Base-by-base conservation (phyloP, 345 rosid genomes). In the Psidium guajava region DNA sequence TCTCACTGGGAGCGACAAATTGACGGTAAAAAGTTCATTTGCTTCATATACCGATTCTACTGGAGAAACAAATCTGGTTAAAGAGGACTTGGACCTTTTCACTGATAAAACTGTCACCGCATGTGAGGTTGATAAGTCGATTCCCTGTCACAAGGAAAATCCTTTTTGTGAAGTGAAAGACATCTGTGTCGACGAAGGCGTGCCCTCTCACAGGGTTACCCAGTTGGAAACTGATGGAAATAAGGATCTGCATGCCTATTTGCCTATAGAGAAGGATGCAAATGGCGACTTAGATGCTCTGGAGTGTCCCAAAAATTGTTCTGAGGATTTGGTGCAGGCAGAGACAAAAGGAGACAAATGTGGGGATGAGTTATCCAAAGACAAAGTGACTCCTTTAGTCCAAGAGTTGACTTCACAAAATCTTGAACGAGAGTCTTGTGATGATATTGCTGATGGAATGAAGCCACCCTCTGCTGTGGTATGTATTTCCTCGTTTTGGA, bases 121-220 rank as follows among this genome's bases (percentile, higher is more conserved):
- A 47, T 89, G 91, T 75, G 94, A 93, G 58, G 24, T 93, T 69
- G 94, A 95, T 6, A 95, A 95, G 89, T 88, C 94, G 75, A 88
- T 90, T 24, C 94, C 93, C 82, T 93, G 97, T 86, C 92, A 88
- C 89, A 90, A 92, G 85, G 98, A 91, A 87, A 91, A 86, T 54
- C 81, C 91, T 58, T 92, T 85, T 83, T 91, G 91, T 88, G 94
- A 91, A 5, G 91, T 96, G 54, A 96, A 93, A 90, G 98, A 95
- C 84, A 95, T 97, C 47, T 93, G 98, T 14, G 74, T 96, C 4
- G 98, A 97, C 55, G 94, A 96, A 86, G 98, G 94, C 36, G 87
- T 93, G 32, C 94, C 92, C 54, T 86, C 90, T n/a, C 91, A 91
- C 25, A 93, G 87, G 86, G 93, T 88, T 90, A 89, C 91, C 87